Evolutionary conservation across 1,284 basidiomycete genomes (phyloP).

Genomic region (Anthracocystis panici-leucophaei): DNA sequence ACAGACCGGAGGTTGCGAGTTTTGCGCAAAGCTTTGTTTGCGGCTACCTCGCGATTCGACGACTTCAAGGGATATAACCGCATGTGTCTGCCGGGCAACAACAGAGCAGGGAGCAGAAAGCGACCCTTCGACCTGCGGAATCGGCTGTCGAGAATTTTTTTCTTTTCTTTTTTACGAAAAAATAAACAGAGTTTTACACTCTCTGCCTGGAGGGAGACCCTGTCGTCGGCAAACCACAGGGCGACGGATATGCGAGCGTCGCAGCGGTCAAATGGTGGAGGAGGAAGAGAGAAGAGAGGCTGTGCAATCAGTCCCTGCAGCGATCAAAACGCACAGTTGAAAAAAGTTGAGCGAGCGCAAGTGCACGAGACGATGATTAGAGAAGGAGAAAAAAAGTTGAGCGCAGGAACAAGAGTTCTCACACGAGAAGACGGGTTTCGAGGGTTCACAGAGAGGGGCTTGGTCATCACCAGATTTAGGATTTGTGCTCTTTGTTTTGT

Average conservation of each 20-base stretch:
- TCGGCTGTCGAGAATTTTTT: conserved; percentile 1
- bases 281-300: background rate
- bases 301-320: conserved; percentile 6
- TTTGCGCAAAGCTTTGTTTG: background rate
- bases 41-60: background rate
- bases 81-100: conserved; percentile 2
- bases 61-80: background rate
- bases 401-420: conserved; percentile 3
- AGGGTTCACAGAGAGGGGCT: background rate
- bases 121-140: conserved; percentile 4
- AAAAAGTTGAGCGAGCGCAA: background rate
- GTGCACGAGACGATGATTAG: background rate
- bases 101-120: background rate
- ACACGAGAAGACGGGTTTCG: background rate
- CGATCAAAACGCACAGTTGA: conserved; percentile 9
- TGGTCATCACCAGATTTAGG: background rate
- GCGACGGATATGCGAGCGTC: background rate
- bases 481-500: background rate
- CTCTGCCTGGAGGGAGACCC: background rate
- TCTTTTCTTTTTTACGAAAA: background rate
- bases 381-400: background rate
- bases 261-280: conserved; percentile 1
- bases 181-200: background rate
- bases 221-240: conserved; percentile 5
- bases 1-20: background rate